Conservation (phyloP, 306 rosid genomes). For the Cucumis melo region DNA sequence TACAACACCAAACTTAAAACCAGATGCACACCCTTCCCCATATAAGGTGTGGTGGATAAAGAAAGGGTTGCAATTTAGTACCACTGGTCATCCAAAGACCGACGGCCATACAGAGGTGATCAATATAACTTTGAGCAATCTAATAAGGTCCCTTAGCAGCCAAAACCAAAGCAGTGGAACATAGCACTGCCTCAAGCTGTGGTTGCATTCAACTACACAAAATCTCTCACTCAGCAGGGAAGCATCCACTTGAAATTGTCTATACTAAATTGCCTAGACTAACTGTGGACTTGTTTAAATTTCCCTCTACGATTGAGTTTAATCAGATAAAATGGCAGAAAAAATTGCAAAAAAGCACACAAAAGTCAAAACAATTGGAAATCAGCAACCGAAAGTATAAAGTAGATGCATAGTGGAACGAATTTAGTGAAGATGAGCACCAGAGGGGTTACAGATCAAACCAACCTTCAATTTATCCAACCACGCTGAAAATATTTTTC, state of each 20-base stretch:
- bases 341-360: background rate
- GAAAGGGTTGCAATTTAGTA: background rate
- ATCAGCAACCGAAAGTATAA: background rate
- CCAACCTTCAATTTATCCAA: background rate
- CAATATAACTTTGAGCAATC: background rate
- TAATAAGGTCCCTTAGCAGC: background rate
- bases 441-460: background rate
- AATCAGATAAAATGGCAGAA: background rate
- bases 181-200: background rate
- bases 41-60: no score
- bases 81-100: background rate
- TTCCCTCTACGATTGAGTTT: background rate
- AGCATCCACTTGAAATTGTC: background rate
- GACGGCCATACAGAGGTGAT: background rate
- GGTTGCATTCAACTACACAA: background rate
- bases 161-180: background rate
- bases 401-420: background rate
- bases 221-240: background rate
- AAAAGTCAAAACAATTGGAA: background rate
- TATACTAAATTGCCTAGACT: background rate
- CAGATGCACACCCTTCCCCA: no score
- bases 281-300: background rate
- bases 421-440: background rate
- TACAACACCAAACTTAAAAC: no score
- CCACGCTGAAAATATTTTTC: background rate